Base-by-base conservation (phyloP, 768 basidiomycete species). In the Russula virescens region DNA sequence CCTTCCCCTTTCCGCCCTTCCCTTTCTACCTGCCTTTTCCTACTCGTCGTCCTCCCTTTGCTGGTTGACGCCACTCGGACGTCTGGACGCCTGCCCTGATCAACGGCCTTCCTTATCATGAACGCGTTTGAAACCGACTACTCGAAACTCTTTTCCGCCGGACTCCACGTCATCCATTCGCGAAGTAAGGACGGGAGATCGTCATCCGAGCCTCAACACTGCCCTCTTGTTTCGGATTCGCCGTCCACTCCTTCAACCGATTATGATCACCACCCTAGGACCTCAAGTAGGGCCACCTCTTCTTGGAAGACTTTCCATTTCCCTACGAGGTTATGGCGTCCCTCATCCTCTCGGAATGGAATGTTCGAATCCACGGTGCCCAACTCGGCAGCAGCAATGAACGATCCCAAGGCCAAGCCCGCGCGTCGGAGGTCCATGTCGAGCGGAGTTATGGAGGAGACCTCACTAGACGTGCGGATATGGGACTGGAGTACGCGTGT, bases 71-170 rank as follows among this genome's bases (percentile, higher is more conserved):
- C 55, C 40, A 55, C 9, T 45, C 21, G 28, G 55, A 46, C 55
- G 28, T 43, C 58, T 58, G 60, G 52, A 31, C 40, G 51, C 51
- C 35, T 47, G 34, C 25, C 62, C 11, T 6, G 26, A 18, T 9
- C 34, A 19, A 31, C n/a, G 6, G 42, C 18, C 42, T 23, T 5
- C 23, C 21, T 25, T 55, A 40, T 38, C 28, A 63, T 60, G 58
- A 55, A 59, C 28, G 34, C 46, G n/a, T 49, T 66, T 21, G 45
- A 59, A 50, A 43, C 64, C 35, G 55, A 65, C 52, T 67, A 67
- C 47, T 67, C 66, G 7, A 60, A 66, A 23, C 64, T 67, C 40
- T 65, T 67, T 40, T 43, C 66, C 19, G 58, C 66, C 14, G 66
- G 66, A 18, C 58, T 67, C 23, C 64, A 64, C 28, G 64, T 58